These are phyloP conservation scores for Mortierella claussenii DNA, from an alignment of 192 early-diverging fungal species.

Conservation along the genomic window DNA sequence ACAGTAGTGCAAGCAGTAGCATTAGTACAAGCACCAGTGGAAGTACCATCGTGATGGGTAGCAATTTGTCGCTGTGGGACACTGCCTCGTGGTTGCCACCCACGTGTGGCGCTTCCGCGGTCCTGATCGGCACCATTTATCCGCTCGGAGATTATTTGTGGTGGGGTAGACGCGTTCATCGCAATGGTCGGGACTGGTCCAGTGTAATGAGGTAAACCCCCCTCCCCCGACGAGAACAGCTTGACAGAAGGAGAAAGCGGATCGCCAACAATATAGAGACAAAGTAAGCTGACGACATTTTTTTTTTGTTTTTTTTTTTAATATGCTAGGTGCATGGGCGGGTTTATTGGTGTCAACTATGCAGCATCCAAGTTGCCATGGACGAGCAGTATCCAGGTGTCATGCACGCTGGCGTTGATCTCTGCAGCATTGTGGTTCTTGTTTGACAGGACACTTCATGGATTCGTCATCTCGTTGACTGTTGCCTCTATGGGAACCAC, in stretches of 20 bases:
- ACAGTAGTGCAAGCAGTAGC: slow-evolving; percentile 9
- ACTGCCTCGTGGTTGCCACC: slow-evolving; percentile 72
- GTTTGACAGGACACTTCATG: slow-evolving; percentile 77
- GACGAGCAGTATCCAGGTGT: slow-evolving; percentile 69
- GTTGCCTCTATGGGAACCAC: slow-evolving; percentile 69
- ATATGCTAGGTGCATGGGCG: slow-evolving; percentile 53
- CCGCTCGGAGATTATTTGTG: slow-evolving; percentile 65
- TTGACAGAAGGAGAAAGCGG: neutral
- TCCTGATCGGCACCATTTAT: slow-evolving; percentile 69
- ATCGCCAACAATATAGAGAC: neutral
- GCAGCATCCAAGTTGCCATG: slow-evolving; percentile 73
- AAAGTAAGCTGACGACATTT: neutral
- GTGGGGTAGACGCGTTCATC: slow-evolving; percentile 51
- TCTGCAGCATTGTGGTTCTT: slow-evolving; percentile 74
- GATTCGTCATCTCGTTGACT: slow-evolving; percentile 65
- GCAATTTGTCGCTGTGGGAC: slow-evolving; percentile 42
- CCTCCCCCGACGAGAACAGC: neutral
- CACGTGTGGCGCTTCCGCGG: slow-evolving; percentile 67
- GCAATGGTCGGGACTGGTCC: slow-evolving; percentile 60
- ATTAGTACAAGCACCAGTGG: neutral
- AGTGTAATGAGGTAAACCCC: slow-evolving; percentile 62
- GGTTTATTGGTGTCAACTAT: slow-evolving; percentile 71
- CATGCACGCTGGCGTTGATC: slow-evolving; percentile 65
- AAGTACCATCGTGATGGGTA: neutral
- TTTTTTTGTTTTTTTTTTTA: neutral